Percentiles rank a stretch among this genome's conserved stretches.
phyloP scores from a whole-genome alignment of 768 basidiomycete species.

The Solioccasus polychromus region DNA sequence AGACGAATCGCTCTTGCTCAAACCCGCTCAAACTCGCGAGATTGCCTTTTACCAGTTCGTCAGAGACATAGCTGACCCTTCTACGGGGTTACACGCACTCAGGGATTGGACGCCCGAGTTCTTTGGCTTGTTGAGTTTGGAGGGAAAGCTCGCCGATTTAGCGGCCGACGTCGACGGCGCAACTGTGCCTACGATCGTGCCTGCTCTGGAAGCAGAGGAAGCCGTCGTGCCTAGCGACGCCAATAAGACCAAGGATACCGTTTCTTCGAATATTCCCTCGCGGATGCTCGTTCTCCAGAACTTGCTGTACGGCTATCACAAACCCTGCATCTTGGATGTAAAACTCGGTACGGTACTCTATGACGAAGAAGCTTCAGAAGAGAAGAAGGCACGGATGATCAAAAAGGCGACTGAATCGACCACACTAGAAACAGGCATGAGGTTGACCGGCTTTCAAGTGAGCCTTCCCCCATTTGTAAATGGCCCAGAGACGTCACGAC shows the following conservation, averaged over 20 bases:
- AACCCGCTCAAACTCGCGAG: constrained; percentile 65
- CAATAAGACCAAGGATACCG: background rate
- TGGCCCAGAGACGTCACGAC: background rate
- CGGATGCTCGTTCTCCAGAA: constrained; percentile 89
- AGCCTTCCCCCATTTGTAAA: constrained; percentile 16
- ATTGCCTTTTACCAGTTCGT: constrained; percentile 67
- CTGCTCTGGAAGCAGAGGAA: constrained; percentile 42
- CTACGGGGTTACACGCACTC: constrained; percentile 28
- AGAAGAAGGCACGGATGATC: constrained; percentile 79
- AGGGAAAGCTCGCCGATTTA: constrained; percentile 37
- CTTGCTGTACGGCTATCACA: constrained; percentile 63
- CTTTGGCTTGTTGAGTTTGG: constrained; percentile 75
- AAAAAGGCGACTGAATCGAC: constrained; percentile 69
- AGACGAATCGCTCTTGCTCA: constrained; percentile 78
- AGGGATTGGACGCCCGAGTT: constrained; percentile 70
- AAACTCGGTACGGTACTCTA: constrained; percentile 93
- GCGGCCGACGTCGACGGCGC: constrained; percentile 8
- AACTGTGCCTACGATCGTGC: constrained; percentile 21
- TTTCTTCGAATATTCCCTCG: constrained; percentile 10
- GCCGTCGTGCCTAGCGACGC: constrained; percentile 24
- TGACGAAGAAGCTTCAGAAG: constrained; percentile 59
- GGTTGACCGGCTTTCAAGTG: constrained; percentile 91
- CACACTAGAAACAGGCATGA: constrained; percentile 68
- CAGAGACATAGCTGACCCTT: constrained; percentile 29
- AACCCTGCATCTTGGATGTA: constrained; percentile 86